Evolutionary conservation across 176 grass and related monocot species (phyloP).

Genomic region (Carex littledalei): DNA sequence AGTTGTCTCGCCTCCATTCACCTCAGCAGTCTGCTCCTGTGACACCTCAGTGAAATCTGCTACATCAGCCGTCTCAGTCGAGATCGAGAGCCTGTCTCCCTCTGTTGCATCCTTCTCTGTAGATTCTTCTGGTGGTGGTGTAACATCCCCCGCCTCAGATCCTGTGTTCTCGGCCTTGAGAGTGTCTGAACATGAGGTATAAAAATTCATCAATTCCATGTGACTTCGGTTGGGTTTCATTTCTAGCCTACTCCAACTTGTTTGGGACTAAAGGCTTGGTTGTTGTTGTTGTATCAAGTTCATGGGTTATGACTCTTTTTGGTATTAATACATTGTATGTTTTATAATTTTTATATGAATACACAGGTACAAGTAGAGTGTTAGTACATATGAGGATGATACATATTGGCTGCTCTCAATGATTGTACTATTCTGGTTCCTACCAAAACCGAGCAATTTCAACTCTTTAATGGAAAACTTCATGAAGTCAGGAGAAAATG

Average conservation of each 20-base stretch:
- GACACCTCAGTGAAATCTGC: slow-evolving; percentile 35
- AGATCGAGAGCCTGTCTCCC: slow-evolving; percentile 28
- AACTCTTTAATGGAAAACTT: neutral
- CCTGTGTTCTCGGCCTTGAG: slow-evolving; percentile 18
- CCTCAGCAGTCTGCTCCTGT: slow-evolving; percentile 44
- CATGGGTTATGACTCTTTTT: neutral
- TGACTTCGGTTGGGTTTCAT: neutral
- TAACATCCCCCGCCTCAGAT: slow-evolving; percentile 22
- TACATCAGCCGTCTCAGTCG: slow-evolving; percentile 25
- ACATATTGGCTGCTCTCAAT: neutral
- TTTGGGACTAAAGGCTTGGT: too few species aligned
- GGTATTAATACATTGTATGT: neutral
- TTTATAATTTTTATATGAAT: neutral
- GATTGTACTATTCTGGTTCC: neutral
- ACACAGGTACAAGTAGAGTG: too few species aligned
- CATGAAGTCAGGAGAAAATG: neutral
- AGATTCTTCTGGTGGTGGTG: slow-evolving; percentile 32
- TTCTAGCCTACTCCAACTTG: too few species aligned
- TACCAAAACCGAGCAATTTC: neutral
- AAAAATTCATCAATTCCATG: neutral
- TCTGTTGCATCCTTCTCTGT: slow-evolving; percentile 51
- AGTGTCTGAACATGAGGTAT: slow-evolving; percentile 20
- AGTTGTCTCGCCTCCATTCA: slow-evolving; percentile 55
- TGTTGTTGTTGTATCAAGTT: neutral
- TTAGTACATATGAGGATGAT: neutral